Base-by-base conservation (phyloP, 2,329 filamentous ascomycete species). In the Fonsecaea erecta region DNA sequence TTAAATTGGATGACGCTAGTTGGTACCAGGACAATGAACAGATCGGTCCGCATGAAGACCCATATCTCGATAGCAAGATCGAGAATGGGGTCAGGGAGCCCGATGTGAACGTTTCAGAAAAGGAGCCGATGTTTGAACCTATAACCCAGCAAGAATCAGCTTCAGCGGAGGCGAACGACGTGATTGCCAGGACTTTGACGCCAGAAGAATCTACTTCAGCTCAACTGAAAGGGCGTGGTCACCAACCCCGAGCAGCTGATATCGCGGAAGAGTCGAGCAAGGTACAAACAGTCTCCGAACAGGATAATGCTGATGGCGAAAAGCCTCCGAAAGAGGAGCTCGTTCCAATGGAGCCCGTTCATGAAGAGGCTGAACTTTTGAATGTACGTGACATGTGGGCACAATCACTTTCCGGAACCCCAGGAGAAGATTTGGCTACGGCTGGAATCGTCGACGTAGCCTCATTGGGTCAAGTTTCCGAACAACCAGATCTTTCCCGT, bases 1-100 rank as follows among this genome's bases (percentile, higher is more conserved):
- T 60, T 63, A 46, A 62, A 62, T 5, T 71, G 68, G 32, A 76
- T 75, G 65, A 79, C 77, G 64, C 72, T 73, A 46, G 57, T 52
- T 35, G 71, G 68, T 55, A 62, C 60, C 35, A 65, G 67, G 32
- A 70, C 28, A 40, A 26, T 21, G 57, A 16, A 51, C 28, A 37
- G 32, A 11, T 60, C 7, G 12, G 26, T 5, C 8, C 8, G 43
- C 16, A 24, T 9, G 32, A 51, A 24, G 30, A 11, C 24, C 43
- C 18, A 11, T 21, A 48, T 48, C 11, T 48, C 21, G 43, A 48
- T 24, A 48, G 43, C 43, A 24, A 12, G 6, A 12, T 48, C 24
- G 51, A 53, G 14, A 53, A 53, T 11, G n/a, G 12, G 14, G 26
- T 18, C 26, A n/a, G 11, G 7, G 12, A 30, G n/a, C 7, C 8